These are phyloP conservation scores for Poteriospumella lacustris DNA, from an alignment of 108 stramenopile genomes.

Conservation along the genomic window DNA sequence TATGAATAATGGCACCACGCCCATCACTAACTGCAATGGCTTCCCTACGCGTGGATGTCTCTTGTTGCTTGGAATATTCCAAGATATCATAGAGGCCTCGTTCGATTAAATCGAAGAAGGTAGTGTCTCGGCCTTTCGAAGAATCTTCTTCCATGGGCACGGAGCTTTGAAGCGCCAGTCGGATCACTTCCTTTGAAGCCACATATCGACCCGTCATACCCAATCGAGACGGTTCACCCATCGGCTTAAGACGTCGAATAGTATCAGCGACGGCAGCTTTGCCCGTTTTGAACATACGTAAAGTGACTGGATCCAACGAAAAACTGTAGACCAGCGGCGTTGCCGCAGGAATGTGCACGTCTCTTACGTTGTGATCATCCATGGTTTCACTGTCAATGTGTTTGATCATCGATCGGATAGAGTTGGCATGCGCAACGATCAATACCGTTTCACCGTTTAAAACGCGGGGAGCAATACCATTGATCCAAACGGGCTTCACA, in stretches of 20 bases:
- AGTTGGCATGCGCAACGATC: constrained; percentile 76
- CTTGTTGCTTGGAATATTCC: background rate
- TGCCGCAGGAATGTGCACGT: constrained; percentile 73
- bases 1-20: background rate
- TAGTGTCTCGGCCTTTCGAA: background rate
- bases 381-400: constrained; percentile 65
- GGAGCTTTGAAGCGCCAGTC: background rate
- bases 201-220: background rate
- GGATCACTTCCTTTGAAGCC: background rate
- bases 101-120: background rate
- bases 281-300: background rate
- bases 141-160: background rate
- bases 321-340: constrained; percentile 53
- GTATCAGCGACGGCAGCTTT: background rate
- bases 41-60: background rate
- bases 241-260: background rate
- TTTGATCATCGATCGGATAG: constrained; percentile 71
- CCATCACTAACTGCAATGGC: background rate
- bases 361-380: constrained; percentile 74
- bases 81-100: background rate
- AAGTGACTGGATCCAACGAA: background rate
- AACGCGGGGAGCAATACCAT: constrained; percentile 60
- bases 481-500: background rate
- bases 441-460: constrained; percentile 62
- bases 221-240: background rate